Percentiles rank a stretch among this genome's conserved stretches.
phyloP scores from a whole-genome alignment of 2,329 filamentous ascomycete species.

The Exophiala aquamarina region DNA sequence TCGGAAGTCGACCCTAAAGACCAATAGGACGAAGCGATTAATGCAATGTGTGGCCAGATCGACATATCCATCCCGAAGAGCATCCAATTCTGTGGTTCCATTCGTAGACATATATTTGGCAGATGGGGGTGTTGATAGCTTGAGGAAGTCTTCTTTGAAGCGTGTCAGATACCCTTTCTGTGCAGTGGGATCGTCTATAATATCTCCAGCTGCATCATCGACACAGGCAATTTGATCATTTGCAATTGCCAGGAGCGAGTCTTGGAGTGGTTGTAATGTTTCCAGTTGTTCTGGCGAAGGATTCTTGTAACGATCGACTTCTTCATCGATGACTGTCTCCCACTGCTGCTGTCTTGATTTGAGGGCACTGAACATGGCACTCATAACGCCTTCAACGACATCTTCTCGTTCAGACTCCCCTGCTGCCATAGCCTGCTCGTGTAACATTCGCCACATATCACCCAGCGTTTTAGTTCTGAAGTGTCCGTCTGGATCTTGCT shows the following conservation, averaged over 20 bases:
- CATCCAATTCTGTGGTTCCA: conserved; percentile 69
- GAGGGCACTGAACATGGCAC: conserved; percentile 89
- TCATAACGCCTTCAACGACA: conserved; percentile 91
- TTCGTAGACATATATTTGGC: conserved; percentile 71
- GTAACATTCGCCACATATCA: conserved; percentile 96
- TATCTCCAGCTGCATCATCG: conserved; percentile 76
- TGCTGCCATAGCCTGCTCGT: conserved; percentile 85
- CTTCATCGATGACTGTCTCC: conserved; percentile 85
- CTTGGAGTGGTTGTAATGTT: conserved; percentile 70
- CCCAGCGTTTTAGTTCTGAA: conserved; percentile 89
- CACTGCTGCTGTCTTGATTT: conserved; percentile 80
- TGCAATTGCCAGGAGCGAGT: conserved; percentile 94
- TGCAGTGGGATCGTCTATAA: conserved; percentile 67
- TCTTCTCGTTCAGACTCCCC: conserved; percentile 82
- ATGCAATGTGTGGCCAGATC: conserved; percentile 94
- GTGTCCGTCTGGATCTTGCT: conserved; percentile 83
- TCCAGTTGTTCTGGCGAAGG: conserved; percentile 54
- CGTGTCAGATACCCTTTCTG: conserved; percentile 79
- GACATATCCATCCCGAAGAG: conserved; percentile 85
- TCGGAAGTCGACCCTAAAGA: conserved; percentile 88
- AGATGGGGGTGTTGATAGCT: conserved; percentile 67
- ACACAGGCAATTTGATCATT: conserved; percentile 99
- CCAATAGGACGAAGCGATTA: conserved; percentile 77
- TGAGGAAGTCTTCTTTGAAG: conserved; percentile 80
- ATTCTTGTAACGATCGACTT: conserved; percentile 71